A percentile compares a stretch with the other conserved stretches of the same genome.
phyloP scores from a whole-genome alignment of 148 eudicot species.

The Fagopyrum esculentum region DNA sequence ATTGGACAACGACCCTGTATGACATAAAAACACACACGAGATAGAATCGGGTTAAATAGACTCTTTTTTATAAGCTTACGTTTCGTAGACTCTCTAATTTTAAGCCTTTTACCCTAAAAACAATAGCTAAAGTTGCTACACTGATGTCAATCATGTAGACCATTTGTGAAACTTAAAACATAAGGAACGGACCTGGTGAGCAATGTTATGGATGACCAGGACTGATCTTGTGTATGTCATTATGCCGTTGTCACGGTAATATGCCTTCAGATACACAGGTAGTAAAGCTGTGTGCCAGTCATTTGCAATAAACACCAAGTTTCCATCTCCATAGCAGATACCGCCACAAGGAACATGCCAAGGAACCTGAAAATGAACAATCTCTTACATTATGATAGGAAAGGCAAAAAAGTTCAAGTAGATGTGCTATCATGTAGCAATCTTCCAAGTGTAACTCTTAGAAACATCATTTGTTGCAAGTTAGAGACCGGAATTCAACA shows the following conservation, averaged over 20 bases:
- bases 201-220: conserved; percentile 93
- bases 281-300: conserved; percentile 98
- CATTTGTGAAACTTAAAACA: not conserved
- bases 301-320: conserved; percentile 92
- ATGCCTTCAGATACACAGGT: conserved; percentile 94
- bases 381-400: too few relatives aligned
- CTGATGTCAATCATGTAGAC: not conserved
- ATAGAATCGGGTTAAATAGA: too few relatives aligned
- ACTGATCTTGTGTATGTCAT: conserved; percentile 80
- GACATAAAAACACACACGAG: not conserved
- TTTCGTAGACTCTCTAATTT: too few relatives aligned
- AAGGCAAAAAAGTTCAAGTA: not conserved
- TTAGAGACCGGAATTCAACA: not conserved
- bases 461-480: not conserved
- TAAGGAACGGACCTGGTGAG: conserved; percentile 66
- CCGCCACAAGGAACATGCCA: conserved; percentile 99
- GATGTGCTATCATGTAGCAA: not conserved
- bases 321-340: conserved; percentile 93
- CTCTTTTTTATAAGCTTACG: too few relatives aligned
- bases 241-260: conserved; percentile 81
- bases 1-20: conserved; percentile 91
- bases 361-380: conserved; percentile 56
- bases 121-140: not conserved
- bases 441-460: too few relatives aligned
- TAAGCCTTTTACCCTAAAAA: too few relatives aligned